These are phyloP conservation scores for Mycena venus DNA, from an alignment of 768 basidiomycete genomes.

Conservation along the genomic window DNA sequence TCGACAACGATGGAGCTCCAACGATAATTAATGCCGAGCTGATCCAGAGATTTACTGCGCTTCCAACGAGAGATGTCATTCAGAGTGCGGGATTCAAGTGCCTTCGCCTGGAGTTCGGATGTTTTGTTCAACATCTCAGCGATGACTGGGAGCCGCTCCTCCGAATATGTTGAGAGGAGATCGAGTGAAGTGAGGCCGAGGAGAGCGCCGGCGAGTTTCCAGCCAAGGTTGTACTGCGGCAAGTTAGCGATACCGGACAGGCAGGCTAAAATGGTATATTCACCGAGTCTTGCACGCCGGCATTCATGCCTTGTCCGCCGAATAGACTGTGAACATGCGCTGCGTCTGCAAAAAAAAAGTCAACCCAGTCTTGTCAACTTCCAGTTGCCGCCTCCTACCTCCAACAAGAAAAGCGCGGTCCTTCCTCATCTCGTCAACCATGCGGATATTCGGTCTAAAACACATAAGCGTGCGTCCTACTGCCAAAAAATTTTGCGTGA, in stretches of 20 bases:
- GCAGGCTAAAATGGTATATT: no score
- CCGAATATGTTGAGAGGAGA: neutral
- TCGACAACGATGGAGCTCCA: neutral
- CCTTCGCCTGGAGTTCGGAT: neutral
- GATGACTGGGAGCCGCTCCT: neutral
- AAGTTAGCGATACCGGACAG: neutral
- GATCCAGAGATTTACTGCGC: neutral
- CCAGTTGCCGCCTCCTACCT: neutral
- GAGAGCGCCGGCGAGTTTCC: neutral
- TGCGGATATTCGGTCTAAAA: neutral
- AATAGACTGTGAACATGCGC: neutral
- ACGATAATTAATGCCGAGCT: neutral
- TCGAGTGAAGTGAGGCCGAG: neutral
- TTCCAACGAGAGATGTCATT: neutral
- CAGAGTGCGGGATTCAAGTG: neutral
- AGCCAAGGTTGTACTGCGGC: neutral
- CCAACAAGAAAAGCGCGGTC: neutral
- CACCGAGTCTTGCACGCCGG: neutral
- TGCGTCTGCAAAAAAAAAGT: neutral
- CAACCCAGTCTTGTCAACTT: neutral
- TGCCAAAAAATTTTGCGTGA: no score
- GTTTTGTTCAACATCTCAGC: neutral
- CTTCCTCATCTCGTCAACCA: neutral
- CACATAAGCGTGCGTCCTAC: neutral
- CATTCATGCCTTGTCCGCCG: neutral